These are phyloP conservation scores for Ricinus communis DNA, from an alignment of 345 rosid species.

Conservation along the genomic window DNA sequence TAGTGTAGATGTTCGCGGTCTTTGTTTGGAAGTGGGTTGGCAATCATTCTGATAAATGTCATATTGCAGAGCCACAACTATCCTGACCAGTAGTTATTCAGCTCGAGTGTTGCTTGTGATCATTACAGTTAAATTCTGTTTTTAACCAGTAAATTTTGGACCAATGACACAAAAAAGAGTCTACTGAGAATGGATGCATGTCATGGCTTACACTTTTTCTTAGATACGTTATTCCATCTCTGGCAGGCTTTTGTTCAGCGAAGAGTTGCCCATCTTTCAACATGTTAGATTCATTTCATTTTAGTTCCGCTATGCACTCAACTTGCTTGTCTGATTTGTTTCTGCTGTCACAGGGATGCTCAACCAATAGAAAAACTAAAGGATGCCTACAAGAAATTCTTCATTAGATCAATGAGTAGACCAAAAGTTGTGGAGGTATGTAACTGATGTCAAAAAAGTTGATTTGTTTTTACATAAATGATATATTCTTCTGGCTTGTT, in stretches of 20 bases:
- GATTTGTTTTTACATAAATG: neutral
- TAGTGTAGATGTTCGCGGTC: neutral
- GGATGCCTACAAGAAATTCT: slow-evolving; percentile 71
- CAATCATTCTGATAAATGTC: too few relatives aligned
- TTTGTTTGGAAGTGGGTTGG: too few relatives aligned
- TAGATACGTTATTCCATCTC: too few relatives aligned
- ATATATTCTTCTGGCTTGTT: slow-evolving; percentile 11
- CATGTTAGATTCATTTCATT: slow-evolving; percentile 3
- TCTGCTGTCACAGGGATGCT: slow-evolving; percentile 50
- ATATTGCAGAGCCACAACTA: too few relatives aligned
- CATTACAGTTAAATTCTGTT: too few relatives aligned
- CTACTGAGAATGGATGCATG: too few relatives aligned
- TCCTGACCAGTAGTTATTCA: too few relatives aligned
- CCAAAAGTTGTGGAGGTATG: slow-evolving; percentile 51
- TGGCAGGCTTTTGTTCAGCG: too few relatives aligned
- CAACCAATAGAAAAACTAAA: slow-evolving; percentile 73
- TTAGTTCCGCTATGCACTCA: neutral
- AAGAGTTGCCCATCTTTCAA: neutral
- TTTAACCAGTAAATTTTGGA: too few relatives aligned
- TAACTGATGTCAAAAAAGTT: slow-evolving; percentile 7
- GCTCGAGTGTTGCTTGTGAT: too few relatives aligned
- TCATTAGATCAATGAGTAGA: slow-evolving; percentile 64
- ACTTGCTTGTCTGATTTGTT: slow-evolving; percentile 6
- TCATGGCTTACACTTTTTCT: too few relatives aligned
- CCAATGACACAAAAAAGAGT: too few relatives aligned